These are phyloP conservation scores for Phalaenopsis aphrodite DNA, from an alignment of 106 monocot species.

Conservation along the genomic window DNA sequence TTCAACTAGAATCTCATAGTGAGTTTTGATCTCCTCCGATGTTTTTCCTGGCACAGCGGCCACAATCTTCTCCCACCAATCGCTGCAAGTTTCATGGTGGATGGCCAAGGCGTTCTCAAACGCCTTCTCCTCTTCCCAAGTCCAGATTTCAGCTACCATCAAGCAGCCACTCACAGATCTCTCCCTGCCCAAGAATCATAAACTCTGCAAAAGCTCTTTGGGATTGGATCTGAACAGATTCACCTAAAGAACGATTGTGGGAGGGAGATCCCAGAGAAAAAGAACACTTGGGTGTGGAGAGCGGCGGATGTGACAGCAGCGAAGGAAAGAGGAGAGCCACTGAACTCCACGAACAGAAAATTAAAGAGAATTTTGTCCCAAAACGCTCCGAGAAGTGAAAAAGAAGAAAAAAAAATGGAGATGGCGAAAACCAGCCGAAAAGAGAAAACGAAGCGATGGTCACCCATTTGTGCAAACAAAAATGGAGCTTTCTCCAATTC, in stretches of 20 bases:
- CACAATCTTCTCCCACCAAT: slow-evolving; percentile 38
- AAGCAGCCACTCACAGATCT: neutral
- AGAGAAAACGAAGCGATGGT: neutral
- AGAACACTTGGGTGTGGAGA: neutral
- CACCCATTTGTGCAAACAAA: slow-evolving; percentile 2
- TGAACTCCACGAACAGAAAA: neutral
- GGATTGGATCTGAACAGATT: neutral
- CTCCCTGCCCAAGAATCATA: neutral
- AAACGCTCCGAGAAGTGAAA: neutral
- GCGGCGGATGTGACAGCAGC: neutral
- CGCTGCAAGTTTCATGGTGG: slow-evolving; percentile 15
- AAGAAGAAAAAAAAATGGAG: neutral
- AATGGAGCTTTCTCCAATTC: slow-evolving; percentile 3
- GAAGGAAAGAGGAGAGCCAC: neutral
- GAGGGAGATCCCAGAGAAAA: neutral
- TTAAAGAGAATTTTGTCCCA: neutral
- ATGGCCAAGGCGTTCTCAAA: slow-evolving; percentile 49
- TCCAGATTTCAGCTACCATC: slow-evolving; percentile 25
- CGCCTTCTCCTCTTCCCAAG: slow-evolving; percentile 44
- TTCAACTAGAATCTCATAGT: slow-evolving; percentile 39
- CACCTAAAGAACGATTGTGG: neutral
- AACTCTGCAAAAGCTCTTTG: neutral
- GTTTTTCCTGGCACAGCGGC: slow-evolving; percentile 35
- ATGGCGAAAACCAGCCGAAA: too few relatives aligned
- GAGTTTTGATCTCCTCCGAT: slow-evolving; percentile 34